A percentile compares a stretch with the other conserved stretches of the same genome.
phyloP scores from a whole-genome alignment of 441 rosid genomes.

The Viola pubescens region DNA sequence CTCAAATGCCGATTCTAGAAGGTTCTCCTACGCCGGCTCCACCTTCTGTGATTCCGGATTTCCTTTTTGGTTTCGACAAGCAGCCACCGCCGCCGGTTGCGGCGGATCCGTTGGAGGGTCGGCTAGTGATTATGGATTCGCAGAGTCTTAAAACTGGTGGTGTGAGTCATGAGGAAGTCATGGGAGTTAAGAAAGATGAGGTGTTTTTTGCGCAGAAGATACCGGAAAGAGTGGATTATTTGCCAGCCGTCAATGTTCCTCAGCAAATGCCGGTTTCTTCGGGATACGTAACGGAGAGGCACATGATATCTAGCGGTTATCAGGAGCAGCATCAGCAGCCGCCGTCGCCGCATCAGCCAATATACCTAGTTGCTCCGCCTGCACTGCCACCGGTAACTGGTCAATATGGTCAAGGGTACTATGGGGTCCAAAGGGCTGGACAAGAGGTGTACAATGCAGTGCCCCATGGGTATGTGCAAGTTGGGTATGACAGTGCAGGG shows the following conservation, averaged over 20 bases:
- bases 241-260: constrained; percentile 20
- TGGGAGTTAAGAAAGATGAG: background rate
- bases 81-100: constrained; percentile 13
- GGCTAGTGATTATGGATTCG: constrained; percentile 38
- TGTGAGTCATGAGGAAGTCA: background rate
- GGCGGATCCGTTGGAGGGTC: constrained; percentile 34
- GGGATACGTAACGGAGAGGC: constrained; percentile 29
- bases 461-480: constrained; percentile 28
- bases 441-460: constrained; percentile 30
- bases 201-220: constrained; percentile 22
- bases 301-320: constrained; percentile 24
- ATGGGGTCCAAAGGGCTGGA: constrained; percentile 33
- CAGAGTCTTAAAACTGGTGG: constrained; percentile 29
- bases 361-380: constrained; percentile 36
- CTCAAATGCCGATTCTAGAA: constrained; percentile 28
- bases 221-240: constrained; percentile 25
- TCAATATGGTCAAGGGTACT: constrained; percentile 33
- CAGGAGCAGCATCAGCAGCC: background rate
- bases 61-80: constrained; percentile 46
- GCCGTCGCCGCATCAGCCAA: constrained; percentile 22
- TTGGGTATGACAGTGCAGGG: constrained; percentile 43
- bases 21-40: constrained; percentile 22
- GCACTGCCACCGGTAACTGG: constrained; percentile 27
- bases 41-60: constrained; percentile 30
- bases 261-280: constrained; percentile 30